These are phyloP conservation scores for Annulohypoxylon nitens DNA, from an alignment of 495 filamentous ascomycete species.

Conservation along the genomic window DNA sequence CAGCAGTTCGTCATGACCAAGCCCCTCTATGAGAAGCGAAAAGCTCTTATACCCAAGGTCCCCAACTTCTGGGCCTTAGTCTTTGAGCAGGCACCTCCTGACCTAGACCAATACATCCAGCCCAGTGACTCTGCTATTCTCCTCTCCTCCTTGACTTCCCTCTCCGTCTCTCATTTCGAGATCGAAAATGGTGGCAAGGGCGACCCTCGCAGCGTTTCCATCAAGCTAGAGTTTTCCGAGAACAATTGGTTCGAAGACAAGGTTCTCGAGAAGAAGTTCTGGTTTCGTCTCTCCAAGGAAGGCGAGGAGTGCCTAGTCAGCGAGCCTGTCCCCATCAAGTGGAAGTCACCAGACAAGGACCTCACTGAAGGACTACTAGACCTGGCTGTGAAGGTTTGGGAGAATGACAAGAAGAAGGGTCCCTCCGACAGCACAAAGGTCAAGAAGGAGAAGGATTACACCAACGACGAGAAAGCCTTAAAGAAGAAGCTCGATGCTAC, in stretches of 20 bases:
- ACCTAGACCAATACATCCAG: slow-evolving; percentile 87
- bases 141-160: slow-evolving; percentile 67
- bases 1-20: slow-evolving; percentile 64
- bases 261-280: slow-evolving; percentile 89
- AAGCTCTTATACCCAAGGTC: slow-evolving; percentile 74
- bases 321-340: slow-evolving; percentile 87
- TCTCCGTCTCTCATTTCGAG: slow-evolving; percentile 84
- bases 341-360: slow-evolving; percentile 84
- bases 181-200: slow-evolving; percentile 68
- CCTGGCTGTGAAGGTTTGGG: slow-evolving; percentile 74
- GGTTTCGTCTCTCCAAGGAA: slow-evolving; percentile 75
- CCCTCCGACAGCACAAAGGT: slow-evolving; percentile 59
- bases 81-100: slow-evolving; percentile 82
- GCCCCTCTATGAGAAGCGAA: slow-evolving; percentile 79
- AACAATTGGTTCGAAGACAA: slow-evolving; percentile 83
- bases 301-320: slow-evolving; percentile 80
- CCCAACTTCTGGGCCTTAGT: slow-evolving; percentile 90
- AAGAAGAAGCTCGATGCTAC: slow-evolving; percentile 67
- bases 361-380: slow-evolving; percentile 82
- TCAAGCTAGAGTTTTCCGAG: slow-evolving; percentile 71
- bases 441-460: slow-evolving; percentile 57
- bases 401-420: slow-evolving; percentile 66
- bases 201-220: slow-evolving; percentile 73
- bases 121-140: slow-evolving; percentile 79
- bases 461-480: slow-evolving; percentile 64